Percentiles rank a stretch among this genome's conserved stretches.
phyloP scores from a whole-genome alignment of 768 basidiomycete genomes.

The Serendipita sp. region DNA sequence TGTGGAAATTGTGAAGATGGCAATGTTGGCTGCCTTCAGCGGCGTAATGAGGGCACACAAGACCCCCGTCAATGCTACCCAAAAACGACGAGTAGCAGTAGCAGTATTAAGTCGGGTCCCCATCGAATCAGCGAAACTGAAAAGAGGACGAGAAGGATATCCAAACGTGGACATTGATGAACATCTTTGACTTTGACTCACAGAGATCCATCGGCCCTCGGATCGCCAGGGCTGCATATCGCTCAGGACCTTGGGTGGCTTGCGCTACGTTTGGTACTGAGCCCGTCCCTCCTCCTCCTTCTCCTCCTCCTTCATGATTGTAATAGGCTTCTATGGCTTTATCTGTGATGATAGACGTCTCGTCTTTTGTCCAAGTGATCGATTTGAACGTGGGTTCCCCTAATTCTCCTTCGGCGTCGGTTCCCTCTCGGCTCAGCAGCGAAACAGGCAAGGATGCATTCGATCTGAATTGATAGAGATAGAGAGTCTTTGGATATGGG shows the following conservation, averaged over 20 bases:
- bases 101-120: no score
- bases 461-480: not conserved
- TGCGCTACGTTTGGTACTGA: conserved; percentile 28
- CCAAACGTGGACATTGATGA: not conserved
- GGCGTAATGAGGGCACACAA: conserved; percentile 38
- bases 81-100: no score
- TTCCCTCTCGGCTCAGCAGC: not conserved
- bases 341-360: conserved; percentile 40
- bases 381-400: no score
- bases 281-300: conserved; percentile 19
- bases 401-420: not conserved
- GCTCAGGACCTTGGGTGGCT: not conserved
- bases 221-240: conserved; percentile 23
- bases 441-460: not conserved
- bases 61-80: conserved; percentile 38
- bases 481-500: not conserved
- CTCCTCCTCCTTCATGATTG: conserved; percentile 15
- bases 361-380: conserved; percentile 42
- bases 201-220: conserved; percentile 53
- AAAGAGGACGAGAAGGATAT: no score
- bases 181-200: conserved; percentile 13
- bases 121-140: not conserved
- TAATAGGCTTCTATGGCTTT: conserved; percentile 26
- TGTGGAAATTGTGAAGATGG: conserved; percentile 46
- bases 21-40: conserved; percentile 33